phyloP scores from a whole-genome alignment of 352 stramenopile species.

The Pythium phragmitis region DNA sequence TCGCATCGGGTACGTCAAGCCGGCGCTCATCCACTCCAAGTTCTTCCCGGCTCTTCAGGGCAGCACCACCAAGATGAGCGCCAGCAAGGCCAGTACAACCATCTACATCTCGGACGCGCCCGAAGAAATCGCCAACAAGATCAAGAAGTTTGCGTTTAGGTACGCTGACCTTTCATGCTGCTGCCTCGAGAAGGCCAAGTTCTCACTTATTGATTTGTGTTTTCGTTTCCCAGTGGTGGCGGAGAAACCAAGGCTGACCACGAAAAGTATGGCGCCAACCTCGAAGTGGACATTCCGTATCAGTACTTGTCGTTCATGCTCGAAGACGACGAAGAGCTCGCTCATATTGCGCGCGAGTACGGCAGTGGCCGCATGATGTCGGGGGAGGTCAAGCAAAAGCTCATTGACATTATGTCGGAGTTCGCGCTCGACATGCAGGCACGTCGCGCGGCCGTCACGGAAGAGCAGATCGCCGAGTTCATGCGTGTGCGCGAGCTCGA shows the following conservation, averaged over 20 bases:
- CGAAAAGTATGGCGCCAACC: constrained; percentile 97
- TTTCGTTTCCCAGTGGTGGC: constrained; percentile 86
- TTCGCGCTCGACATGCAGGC: constrained; percentile 96
- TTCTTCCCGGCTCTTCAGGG: constrained; percentile 99
- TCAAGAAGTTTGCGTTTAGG: constrained; percentile 89
- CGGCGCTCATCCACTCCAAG: constrained; percentile 99
- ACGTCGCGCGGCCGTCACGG: constrained; percentile 90
- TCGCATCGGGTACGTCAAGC: constrained; percentile 95
- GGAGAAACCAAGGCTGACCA: constrained; percentile 98
- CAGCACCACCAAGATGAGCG: constrained; percentile 98
- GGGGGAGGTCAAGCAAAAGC: constrained; percentile 96
- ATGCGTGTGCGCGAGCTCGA: constrained; percentile 94
- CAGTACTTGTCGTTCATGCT: constrained; percentile 99
- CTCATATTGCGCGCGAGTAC: constrained; percentile 94
- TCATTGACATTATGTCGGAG: constrained; percentile 93
- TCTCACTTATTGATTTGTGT: constrained; percentile 65
- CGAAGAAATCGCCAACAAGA: constrained; percentile 94
- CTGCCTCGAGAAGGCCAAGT: neutral
- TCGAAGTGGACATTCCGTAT: constrained; percentile 98
- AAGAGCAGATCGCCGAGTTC: constrained; percentile 96
- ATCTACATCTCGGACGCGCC: constrained; percentile 99
- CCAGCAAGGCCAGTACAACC: constrained; percentile 94
- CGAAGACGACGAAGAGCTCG: constrained; percentile 97
- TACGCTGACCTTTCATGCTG: constrained; percentile 21
- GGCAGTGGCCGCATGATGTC: constrained; percentile 95